Evolutionary conservation across 164 flowering plant genomes (phyloP), one percentile per base, ranked within the genome.

Genomic region (Nymphaea thermarum): DNA sequence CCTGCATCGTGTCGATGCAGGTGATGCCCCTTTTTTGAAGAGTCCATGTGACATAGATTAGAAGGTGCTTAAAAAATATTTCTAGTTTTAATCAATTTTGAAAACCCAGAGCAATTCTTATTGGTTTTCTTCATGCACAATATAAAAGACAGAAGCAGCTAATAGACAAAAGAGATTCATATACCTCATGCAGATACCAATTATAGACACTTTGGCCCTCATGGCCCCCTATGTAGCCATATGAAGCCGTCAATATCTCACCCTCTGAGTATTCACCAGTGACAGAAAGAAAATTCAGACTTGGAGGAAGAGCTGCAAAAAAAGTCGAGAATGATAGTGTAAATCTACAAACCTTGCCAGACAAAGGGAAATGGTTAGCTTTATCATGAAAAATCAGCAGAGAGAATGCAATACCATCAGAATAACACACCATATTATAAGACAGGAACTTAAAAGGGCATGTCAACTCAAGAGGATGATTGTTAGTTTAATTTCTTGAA

Each of bases 151-250:
- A 47, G 11, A 6, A 66, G 42, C 67, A 43, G 47, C 5, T 42
- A 65, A 71, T 45, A 25, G 51, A 47, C 62, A 18, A 65, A 47
- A 60, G 7, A 60, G 42, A 66, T 43, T 6, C 25, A 42, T 36
- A 65, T 82, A 91, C 99, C 99, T 94, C 92, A 71, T 91, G 99
- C 78, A 87, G 80, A 77, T 83, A 86, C 99, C 99, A 94, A 64
- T 80, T 85, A 66, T 90, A 90, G 70, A 80, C 74, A 78, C 98
- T 91, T 79, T 82, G 86, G 65, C 99, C 99, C 84, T 94, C 99
- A 73, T 90, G 97, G 25, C 99, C 99, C 6, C 99, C 99, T 61
- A 94, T 77, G 68, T 94, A 94, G 43, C 99, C 99, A 85, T 94
- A 94, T 44, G 99, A 94, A 69, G 98, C 98, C 43, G 99, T 91